Conservation (phyloP, 2,329 filamentous ascomycete species). For the Grosmannia huntii region DNA sequence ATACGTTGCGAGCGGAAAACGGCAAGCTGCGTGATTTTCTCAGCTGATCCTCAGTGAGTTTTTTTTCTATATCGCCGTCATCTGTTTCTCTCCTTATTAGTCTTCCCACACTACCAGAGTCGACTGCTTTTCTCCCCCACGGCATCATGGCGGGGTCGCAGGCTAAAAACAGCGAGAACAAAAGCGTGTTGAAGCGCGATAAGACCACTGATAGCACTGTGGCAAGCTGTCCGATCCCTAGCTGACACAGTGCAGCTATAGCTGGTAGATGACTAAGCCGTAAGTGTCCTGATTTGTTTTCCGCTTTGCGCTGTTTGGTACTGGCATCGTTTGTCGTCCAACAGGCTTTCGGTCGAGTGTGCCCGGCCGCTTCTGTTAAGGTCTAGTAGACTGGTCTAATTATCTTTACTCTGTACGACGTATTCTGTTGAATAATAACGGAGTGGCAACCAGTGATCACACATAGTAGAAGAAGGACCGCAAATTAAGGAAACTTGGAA, state of each 20-base stretch:
- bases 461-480: too few relatives aligned
- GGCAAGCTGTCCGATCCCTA: neutral
- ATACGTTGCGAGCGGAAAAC: neutral
- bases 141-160: neutral
- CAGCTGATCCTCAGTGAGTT: neutral
- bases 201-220: neutral
- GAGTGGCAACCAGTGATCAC: too few relatives aligned
- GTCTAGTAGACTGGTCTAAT: too few relatives aligned
- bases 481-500: too few relatives aligned
- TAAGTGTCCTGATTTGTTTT: too few relatives aligned
- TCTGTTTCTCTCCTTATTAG: neutral
- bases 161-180: neutral
- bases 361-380: too few relatives aligned
- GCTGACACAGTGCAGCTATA: neutral
- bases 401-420: too few relatives aligned
- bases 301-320: too few relatives aligned
- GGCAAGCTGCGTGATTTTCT: slow-evolving; percentile 1
- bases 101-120: neutral
- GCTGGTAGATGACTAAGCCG: too few relatives aligned
- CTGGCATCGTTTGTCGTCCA: too few relatives aligned
- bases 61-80: neutral
- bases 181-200: neutral
- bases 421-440: too few relatives aligned
- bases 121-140: neutral
- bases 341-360: too few relatives aligned